phyloP scores from a whole-genome alignment of 148 eudicot species.

The Spergularia bocconei region DNA sequence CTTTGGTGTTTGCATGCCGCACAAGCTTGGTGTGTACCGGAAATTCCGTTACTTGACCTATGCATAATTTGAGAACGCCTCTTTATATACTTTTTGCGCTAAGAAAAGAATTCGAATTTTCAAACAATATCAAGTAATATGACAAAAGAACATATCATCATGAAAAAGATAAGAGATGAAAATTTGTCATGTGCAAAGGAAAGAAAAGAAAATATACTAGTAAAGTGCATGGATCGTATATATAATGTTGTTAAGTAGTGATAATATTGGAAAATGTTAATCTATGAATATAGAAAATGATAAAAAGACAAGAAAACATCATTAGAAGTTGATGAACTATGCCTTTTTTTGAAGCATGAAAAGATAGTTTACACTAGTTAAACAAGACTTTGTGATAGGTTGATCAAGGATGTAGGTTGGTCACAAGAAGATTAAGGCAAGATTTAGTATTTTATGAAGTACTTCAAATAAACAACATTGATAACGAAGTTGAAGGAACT shows the following conservation, averaged over 20 bases:
- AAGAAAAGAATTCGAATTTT: background rate
- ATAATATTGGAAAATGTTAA: conserved; percentile 23
- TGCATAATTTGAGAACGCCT: conserved; percentile 33
- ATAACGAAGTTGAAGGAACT: conserved; percentile 19
- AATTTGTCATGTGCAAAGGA: conserved; percentile 3
- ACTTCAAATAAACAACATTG: conserved; percentile 1
- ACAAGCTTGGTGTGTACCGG: conserved; percentile 60
- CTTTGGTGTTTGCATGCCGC: conserved; percentile 98
- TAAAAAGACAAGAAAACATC: conserved; percentile 28
- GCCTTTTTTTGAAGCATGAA: conserved; percentile 38
- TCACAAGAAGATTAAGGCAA: conserved; percentile 42
- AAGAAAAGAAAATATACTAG: conserved; percentile 31
- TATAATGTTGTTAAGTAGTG: conserved; percentile 18
- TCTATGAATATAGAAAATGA: conserved; percentile 14
- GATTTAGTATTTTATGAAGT: conserved; percentile 13
- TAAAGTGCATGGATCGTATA: conserved; percentile 23
- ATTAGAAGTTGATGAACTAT: conserved; percentile 46
- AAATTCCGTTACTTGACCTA: conserved; percentile 32
- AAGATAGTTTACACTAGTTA: conserved; percentile 43
- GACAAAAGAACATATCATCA: background rate
- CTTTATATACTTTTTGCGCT: too few species aligned
- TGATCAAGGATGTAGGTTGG: conserved; percentile 35
- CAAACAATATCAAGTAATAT: conserved; percentile 4
- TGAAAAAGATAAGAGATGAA: conserved; percentile 4
- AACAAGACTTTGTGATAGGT: conserved; percentile 23